Evolutionary conservation across 306 rosid genomes (phyloP).

Genomic region (Ormosia emarginata): DNA sequence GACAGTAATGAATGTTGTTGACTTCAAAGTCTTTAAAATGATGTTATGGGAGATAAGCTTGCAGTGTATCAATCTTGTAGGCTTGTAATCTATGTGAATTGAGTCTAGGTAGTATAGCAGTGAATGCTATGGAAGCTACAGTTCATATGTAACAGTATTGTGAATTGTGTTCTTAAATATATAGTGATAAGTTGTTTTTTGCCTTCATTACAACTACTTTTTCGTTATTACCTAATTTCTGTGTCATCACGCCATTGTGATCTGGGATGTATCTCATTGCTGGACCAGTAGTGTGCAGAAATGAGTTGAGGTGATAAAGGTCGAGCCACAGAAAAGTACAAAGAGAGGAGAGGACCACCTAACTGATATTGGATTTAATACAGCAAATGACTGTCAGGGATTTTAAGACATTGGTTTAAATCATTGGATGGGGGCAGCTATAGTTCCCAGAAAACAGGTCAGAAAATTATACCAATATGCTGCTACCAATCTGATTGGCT

Average conservation of each 20-base stretch:
- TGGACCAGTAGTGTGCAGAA: neutral
- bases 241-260: neutral
- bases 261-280: neutral
- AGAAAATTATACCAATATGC: neutral
- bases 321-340: neutral
- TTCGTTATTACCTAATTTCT: neutral
- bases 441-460: neutral
- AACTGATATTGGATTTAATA: neutral
- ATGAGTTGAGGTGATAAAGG: neutral
- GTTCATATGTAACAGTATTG: constrained; percentile 12
- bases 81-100: constrained; percentile 8
- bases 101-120: constrained; percentile 1
- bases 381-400: neutral
- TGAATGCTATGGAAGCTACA: constrained; percentile 7
- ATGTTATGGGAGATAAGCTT: neutral
- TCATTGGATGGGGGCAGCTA: neutral
- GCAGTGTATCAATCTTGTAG: constrained; percentile 11
- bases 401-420: neutral
- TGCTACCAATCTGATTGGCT: neutral
- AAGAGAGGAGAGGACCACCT: neutral
- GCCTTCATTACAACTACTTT: neutral
- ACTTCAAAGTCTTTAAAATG: neutral
- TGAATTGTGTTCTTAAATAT: constrained; percentile 1
- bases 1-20: neutral
- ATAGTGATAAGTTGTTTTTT: constrained; percentile 2